These are phyloP conservation scores for Biancaea sappan DNA, from an alignment of 306 rosid genomes.

Conservation along the genomic window DNA sequence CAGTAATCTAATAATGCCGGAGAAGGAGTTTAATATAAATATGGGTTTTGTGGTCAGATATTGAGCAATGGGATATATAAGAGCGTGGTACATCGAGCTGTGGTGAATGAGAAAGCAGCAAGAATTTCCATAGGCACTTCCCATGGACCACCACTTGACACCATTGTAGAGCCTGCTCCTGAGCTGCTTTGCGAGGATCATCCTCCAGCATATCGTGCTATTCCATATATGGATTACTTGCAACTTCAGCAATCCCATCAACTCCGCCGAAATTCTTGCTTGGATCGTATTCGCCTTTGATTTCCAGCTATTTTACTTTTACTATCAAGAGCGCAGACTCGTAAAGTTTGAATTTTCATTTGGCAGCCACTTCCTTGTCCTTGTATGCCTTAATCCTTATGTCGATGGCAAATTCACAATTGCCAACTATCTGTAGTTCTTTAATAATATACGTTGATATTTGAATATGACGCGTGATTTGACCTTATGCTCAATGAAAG, in stretches of 20 bases:
- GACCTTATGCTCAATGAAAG: neutral
- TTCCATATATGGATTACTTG: slow-evolving; percentile 45
- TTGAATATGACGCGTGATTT: neutral
- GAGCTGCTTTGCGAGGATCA: slow-evolving; percentile 31
- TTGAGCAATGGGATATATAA: slow-evolving; percentile 61
- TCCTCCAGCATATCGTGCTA: slow-evolving; percentile 35
- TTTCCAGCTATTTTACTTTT: no score
- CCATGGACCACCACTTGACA: slow-evolving; percentile 53
- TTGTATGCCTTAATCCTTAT: neutral
- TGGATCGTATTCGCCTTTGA: slow-evolving; percentile 49
- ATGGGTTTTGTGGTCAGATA: slow-evolving; percentile 31
- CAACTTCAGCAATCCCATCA: slow-evolving; percentile 42
- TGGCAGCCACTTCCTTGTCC: neutral
- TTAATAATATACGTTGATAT: neutral
- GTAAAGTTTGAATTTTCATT: no score
- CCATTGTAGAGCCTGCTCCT: slow-evolving; percentile 43
- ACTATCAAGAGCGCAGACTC: no score
- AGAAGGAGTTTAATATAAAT: no score
- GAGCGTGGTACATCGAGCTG: slow-evolving; percentile 62
- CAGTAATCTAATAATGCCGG: no score
- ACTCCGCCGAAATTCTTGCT: slow-evolving; percentile 39
- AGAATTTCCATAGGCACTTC: slow-evolving; percentile 56
- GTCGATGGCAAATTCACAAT: neutral
- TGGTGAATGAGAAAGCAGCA: slow-evolving; percentile 45
- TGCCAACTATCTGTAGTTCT: no score